Percentiles rank a stretch among this genome's conserved stretches.
These are phyloP conservation scores for Nyssa sinensis DNA, from an alignment of 148 eudicot genomes.

Conservation along the genomic window DNA sequence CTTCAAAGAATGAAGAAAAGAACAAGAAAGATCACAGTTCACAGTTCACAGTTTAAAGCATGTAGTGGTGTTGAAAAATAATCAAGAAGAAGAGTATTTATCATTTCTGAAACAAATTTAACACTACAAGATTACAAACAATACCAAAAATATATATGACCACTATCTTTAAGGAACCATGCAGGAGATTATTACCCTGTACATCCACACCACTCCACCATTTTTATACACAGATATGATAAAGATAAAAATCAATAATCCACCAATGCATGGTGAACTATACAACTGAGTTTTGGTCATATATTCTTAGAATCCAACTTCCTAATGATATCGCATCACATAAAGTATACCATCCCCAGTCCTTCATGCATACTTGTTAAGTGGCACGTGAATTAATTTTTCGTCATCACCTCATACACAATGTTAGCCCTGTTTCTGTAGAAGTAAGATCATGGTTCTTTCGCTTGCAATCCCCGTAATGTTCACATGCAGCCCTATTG, in stretches of 20 bases:
- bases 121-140: no score
- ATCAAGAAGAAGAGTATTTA: no score
- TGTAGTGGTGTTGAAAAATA: no score
- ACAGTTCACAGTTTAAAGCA: no score
- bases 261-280: neutral
- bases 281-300: constrained; percentile 3
- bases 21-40: no score
- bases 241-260: neutral
- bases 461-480: neutral
- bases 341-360: neutral
- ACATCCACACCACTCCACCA: neutral
- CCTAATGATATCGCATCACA: neutral
- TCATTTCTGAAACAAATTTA: no score
- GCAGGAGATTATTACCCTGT: no score
- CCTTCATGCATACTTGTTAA: neutral
- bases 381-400: neutral
- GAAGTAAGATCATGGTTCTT: neutral
- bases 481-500: neutral
- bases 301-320: neutral
- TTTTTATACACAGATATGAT: neutral
- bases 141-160: no score
- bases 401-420: neutral
- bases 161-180: no score
- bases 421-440: neutral
- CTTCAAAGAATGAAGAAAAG: no score